A percentile compares a stretch with the other conserved stretches of the same genome.
phyloP scores from a whole-genome alignment of 768 basidiomycete genomes.

The Cyclocybe cylindracea region DNA sequence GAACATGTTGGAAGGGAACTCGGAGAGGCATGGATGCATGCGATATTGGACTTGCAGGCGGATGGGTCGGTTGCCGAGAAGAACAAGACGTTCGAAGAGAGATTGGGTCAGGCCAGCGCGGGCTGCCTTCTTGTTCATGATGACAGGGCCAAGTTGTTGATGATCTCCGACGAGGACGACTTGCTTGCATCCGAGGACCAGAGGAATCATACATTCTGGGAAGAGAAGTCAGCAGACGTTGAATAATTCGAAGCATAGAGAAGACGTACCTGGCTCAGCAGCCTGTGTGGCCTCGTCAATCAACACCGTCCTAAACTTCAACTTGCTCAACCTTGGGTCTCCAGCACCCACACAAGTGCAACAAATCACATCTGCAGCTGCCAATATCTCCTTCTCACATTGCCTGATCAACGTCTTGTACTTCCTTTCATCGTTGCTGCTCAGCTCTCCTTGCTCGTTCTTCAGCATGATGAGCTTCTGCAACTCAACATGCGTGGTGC shows the following conservation, averaged over 20 bases:
- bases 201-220: slow-evolving; percentile 98
- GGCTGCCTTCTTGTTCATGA: slow-evolving; percentile 99
- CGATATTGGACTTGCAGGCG: slow-evolving; percentile 99
- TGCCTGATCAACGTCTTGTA: slow-evolving; percentile 95
- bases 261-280: slow-evolving; percentile 83
- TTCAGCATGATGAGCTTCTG: slow-evolving; percentile 98
- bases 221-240: slow-evolving; percentile 15
- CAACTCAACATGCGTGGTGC: slow-evolving; percentile 92
- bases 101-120: slow-evolving; percentile 99
- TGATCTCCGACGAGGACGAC: slow-evolving; percentile 98
- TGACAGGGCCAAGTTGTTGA: slow-evolving; percentile 96
- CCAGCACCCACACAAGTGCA: slow-evolving; percentile 98
- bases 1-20: slow-evolving; percentile 99
- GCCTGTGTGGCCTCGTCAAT: slow-evolving; percentile 99
- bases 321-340: slow-evolving; percentile 92
- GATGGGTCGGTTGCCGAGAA: slow-evolving; percentile 94
- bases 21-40: slow-evolving; percentile 99
- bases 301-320: slow-evolving; percentile 97
- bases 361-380: slow-evolving; percentile 96
- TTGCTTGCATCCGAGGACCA: slow-evolving; percentile 97
- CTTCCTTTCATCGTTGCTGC: slow-evolving; percentile 95
- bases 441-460: slow-evolving; percentile 96
- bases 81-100: slow-evolving; percentile 94
- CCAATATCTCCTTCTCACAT: slow-evolving; percentile 96
- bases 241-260: not conserved